A percentile compares a stretch with the other conserved stretches of the same genome.
phyloP scores from a whole-genome alignment of 1,284 basidiomycete genomes.

The Irpex sp. region DNA sequence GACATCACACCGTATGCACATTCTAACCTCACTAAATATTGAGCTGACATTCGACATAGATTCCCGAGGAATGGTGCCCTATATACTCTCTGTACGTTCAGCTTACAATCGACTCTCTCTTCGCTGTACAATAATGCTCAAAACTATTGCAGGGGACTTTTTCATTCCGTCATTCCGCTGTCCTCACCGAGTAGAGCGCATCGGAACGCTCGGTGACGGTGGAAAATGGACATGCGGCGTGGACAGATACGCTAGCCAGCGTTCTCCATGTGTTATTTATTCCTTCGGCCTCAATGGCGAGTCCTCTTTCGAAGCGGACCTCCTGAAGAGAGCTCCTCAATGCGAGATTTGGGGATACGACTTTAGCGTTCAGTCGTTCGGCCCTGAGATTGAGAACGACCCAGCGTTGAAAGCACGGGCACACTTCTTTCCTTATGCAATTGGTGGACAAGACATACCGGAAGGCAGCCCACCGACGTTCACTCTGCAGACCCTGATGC shows the following conservation, averaged over 20 bases:
- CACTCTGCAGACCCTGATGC: slow-evolving; percentile 45
- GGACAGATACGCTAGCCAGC: slow-evolving; percentile 37
- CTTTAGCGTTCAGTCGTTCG: slow-evolving; percentile 46
- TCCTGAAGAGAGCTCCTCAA: slow-evolving; percentile 36
- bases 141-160: slow-evolving; percentile 37
- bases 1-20: slow-evolving; percentile 16
- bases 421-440: slow-evolving; percentile 43
- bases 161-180: slow-evolving; percentile 42
- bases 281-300: slow-evolving; percentile 48
- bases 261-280: slow-evolving; percentile 36
- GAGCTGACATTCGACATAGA: slow-evolving; percentile 1
- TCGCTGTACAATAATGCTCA: not conserved
- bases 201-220: slow-evolving; percentile 46
- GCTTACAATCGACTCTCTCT: not conserved
- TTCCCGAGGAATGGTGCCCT: slow-evolving; percentile 17
- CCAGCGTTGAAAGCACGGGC: slow-evolving; percentile 27
- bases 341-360: slow-evolving; percentile 53
- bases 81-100: slow-evolving; percentile 19
- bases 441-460: slow-evolving; percentile 35
- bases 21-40: not conserved
- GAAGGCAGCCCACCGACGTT: slow-evolving; percentile 37
- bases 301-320: slow-evolving; percentile 49
- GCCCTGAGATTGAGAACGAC: slow-evolving; percentile 40
- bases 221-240: slow-evolving; percentile 51
- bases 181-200: slow-evolving; percentile 38